These are phyloP conservation scores for Decorospora gaudefroyi DNA, from an alignment of 2,329 filamentous ascomycete genomes.

Conservation along the genomic window DNA sequence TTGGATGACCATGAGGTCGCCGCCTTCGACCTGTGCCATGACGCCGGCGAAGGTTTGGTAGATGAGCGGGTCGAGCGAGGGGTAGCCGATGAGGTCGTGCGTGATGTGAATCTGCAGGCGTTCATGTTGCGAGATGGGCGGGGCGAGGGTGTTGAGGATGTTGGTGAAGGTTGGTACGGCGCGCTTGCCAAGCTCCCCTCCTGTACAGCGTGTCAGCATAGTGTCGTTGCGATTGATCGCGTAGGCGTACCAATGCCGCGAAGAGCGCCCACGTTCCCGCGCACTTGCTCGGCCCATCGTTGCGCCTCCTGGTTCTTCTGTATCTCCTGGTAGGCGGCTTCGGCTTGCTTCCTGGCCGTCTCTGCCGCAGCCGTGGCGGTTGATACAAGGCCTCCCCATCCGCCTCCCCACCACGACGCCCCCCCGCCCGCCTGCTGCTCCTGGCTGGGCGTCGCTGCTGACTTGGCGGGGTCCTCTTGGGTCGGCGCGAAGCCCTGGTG, in stretches of 20 bases:
- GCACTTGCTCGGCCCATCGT: slow-evolving; percentile 92
- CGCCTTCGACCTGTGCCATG: slow-evolving; percentile 98
- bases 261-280: slow-evolving; percentile 81
- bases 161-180: slow-evolving; percentile 94
- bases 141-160: slow-evolving; percentile 91
- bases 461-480: slow-evolving; percentile 49
- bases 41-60: slow-evolving; percentile 90
- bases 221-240: not conserved
- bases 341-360: slow-evolving; percentile 88
- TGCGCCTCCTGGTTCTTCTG: slow-evolving; percentile 96
- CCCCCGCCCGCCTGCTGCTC: slow-evolving; percentile 48
- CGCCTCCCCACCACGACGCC: slow-evolving; percentile 63
- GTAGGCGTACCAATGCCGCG: slow-evolving; percentile 68
- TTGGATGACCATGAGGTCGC: slow-evolving; percentile 91
- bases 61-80: slow-evolving; percentile 88
- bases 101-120: slow-evolving; percentile 96
- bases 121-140: slow-evolving; percentile 95
- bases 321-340: slow-evolving; percentile 90
- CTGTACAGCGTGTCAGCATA: slow-evolving; percentile 55
- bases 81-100: slow-evolving; percentile 93
- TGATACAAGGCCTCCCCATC: slow-evolving; percentile 80
- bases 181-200: slow-evolving; percentile 70
- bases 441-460: slow-evolving; percentile 58
- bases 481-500: slow-evolving; percentile 73
- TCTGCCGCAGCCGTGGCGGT: slow-evolving; percentile 79